These are phyloP conservation scores for Diutina neorugosa DNA, from an alignment of 1,139 yeast genomes.

Conservation along the genomic window DNA sequence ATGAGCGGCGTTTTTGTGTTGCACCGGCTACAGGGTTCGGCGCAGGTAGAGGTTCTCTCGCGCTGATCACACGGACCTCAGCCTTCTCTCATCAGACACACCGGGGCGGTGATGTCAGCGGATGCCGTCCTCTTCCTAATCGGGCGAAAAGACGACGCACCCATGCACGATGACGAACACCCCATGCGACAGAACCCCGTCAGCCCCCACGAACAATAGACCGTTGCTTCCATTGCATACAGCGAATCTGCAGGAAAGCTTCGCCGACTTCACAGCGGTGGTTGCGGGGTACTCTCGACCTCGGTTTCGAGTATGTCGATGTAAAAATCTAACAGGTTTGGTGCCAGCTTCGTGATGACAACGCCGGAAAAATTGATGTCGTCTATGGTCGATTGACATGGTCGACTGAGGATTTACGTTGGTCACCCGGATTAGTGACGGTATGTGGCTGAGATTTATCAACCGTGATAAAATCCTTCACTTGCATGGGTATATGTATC, in stretches of 20 bases:
- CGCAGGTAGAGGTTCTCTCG: not conserved
- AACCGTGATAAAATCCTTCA: not conserved
- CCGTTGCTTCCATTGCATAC: constrained; percentile 3
- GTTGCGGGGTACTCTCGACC: not conserved
- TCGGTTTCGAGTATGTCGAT: not conserved
- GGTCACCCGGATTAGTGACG: too few species aligned
- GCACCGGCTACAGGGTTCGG: not conserved
- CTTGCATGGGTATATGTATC: not conserved
- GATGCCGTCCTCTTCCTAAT: not conserved
- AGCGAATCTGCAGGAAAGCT: not conserved
- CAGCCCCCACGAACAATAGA: not conserved
- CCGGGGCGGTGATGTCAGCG: not conserved
- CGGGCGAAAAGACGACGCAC: not conserved
- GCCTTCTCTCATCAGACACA: not conserved
- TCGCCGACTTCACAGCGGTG: not conserved
- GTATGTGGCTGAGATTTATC: not conserved
- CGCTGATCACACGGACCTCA: not conserved
- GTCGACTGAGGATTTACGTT: too few species aligned
- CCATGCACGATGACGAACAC: not conserved
- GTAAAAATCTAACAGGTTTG: too few species aligned
- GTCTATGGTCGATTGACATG: too few species aligned
- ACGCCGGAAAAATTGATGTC: too few species aligned
- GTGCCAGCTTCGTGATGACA: too few species aligned
- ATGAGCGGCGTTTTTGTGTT: not conserved
- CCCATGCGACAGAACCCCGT: not conserved